phyloP scores from a whole-genome alignment of 2,329 filamentous ascomycete genomes.

The Botrytis elliptica region DNA sequence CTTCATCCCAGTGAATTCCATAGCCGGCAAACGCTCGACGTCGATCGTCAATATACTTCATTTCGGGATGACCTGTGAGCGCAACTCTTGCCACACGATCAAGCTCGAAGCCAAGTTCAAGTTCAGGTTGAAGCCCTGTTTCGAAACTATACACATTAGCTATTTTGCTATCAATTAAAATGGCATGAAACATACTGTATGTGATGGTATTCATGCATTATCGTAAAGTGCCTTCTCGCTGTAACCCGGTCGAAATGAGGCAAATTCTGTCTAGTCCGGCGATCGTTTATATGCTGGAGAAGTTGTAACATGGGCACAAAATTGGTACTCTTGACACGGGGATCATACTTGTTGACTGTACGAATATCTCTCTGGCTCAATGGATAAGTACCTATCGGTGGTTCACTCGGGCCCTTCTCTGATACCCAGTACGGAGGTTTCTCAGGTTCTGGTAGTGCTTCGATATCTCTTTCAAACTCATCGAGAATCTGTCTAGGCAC shows the following conservation, averaged over 20 bases:
- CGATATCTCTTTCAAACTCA: constrained; percentile 25
- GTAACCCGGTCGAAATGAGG: background rate
- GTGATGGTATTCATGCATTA: background rate
- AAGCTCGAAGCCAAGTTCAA: background rate
- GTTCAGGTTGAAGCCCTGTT: background rate
- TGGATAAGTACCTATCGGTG: background rate
- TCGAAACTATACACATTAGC: constrained; percentile 11
- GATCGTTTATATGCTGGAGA: constrained; percentile 1
- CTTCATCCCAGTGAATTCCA: background rate
- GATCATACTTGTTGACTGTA: background rate
- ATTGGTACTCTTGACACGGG: no score
- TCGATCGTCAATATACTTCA: constrained; percentile 29
- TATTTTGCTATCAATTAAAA: background rate
- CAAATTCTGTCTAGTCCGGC: background rate
- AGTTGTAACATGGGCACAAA: background rate
- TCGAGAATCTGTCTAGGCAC: background rate
- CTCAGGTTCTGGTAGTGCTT: background rate
- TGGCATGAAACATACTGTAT: background rate
- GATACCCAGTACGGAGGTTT: constrained; percentile 22
- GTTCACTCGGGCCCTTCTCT: background rate
- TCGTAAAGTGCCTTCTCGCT: background rate
- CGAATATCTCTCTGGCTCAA: constrained; percentile 4
- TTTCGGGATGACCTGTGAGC: constrained; percentile 34
- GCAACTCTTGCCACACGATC: constrained; percentile 28
- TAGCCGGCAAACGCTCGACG: background rate